Evolutionary conservation across 768 basidiomycete species (phyloP).

Genomic region (Lanmaoa rubissima): DNA sequence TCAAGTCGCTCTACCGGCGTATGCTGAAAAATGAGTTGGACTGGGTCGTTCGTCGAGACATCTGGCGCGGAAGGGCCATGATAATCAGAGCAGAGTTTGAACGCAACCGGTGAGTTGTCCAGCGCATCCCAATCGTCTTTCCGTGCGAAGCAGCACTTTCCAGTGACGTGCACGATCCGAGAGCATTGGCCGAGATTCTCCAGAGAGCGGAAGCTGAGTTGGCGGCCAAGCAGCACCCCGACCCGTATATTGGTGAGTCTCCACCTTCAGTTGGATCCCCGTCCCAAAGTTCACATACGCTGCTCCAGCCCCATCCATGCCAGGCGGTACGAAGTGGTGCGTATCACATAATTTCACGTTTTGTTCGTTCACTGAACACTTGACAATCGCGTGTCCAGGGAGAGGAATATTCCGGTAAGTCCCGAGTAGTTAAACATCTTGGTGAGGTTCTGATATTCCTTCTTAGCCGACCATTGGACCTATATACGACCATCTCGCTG

Average conservation of each 20-base stretch:
- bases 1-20: constrained; percentile 90
- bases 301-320: constrained; percentile 67
- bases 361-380: not conserved
- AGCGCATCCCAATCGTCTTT: constrained; percentile 13
- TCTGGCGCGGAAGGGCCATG: constrained; percentile 84
- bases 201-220: constrained; percentile 77
- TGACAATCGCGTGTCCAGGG: constrained; percentile 44
- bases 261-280: not conserved
- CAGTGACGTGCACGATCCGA: constrained; percentile 83
- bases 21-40: constrained; percentile 83
- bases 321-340: constrained; percentile 96
- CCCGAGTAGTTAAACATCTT: not conserved
- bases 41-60: constrained; percentile 83
- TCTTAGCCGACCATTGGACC: constrained; percentile 60
- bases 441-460: not conserved
- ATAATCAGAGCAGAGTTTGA: constrained; percentile 93
- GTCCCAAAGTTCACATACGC: constrained; percentile 1
- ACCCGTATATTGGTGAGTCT: constrained; percentile 87
- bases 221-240: constrained; percentile 72
- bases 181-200: constrained; percentile 73
- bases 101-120: constrained; percentile 65
- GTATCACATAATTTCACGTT: constrained; percentile 28
- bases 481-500: constrained; percentile 58
- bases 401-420: constrained; percentile 78
- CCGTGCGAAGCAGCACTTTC: not conserved